phyloP scores from a whole-genome alignment of 352 stramenopile species.

The Pythium coloratum region DNA sequence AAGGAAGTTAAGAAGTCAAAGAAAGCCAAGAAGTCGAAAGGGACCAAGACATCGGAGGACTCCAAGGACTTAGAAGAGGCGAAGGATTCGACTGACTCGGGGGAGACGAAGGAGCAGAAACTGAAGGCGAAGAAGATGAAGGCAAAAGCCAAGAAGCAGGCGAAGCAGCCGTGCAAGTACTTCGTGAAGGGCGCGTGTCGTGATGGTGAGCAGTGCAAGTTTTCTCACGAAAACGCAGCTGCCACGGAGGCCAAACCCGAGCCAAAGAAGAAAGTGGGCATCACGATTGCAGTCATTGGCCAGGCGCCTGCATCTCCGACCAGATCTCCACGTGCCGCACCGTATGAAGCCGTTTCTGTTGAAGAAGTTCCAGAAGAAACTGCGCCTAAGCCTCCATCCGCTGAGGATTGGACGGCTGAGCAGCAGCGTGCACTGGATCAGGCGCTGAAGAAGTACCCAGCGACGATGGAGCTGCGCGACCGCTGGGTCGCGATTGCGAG shows the following conservation, averaged over 20 bases:
- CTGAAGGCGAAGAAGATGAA: conserved; percentile 13
- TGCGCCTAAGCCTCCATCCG: neutral
- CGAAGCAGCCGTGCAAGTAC: conserved; percentile 43
- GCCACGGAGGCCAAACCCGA: neutral
- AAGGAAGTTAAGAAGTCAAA: conserved; percentile 12
- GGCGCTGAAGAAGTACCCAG: conserved; percentile 72
- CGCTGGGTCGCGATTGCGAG: conserved; percentile 68
- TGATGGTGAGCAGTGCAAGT: conserved; percentile 66
- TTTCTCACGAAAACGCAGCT: conserved; percentile 23
- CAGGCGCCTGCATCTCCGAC: neutral
- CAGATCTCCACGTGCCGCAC: neutral
- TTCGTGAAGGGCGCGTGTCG: conserved; percentile 49
- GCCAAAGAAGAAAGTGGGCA: conserved; percentile 10
- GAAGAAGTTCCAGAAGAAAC: neutral
- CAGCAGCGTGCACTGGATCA: conserved; percentile 69
- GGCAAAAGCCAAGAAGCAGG: conserved; percentile 13
- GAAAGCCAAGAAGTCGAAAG: conserved; percentile 1
- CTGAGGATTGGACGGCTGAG: conserved; percentile 49
- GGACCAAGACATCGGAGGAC: too few species aligned
- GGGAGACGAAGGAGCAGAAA: neutral
- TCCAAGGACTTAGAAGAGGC: neutral
- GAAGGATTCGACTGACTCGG: neutral
- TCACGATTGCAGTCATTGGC: conserved; percentile 24
- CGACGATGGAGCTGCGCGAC: conserved; percentile 67
- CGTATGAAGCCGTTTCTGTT: too few species aligned